A percentile compares a stretch with the other conserved stretches of the same genome.
Conservation (phyloP, 148 eudicot species). For the Rhododendron vialii region DNA sequence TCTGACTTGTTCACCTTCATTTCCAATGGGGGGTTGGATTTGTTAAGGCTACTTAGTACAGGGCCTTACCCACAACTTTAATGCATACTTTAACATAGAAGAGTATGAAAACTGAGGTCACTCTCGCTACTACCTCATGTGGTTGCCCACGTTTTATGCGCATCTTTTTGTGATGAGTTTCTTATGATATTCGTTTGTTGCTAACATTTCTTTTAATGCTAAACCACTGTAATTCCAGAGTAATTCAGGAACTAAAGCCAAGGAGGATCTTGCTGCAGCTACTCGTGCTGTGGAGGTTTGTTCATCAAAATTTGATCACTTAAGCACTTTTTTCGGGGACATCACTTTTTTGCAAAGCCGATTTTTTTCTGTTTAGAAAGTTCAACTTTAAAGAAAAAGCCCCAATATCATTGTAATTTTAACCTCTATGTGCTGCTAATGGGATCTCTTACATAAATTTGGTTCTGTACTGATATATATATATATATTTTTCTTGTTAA, state of each 20-base stretch:
- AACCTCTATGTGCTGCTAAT: background rate
- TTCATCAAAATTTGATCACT: background rate
- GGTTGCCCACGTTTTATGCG: background rate
- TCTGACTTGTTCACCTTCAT: background rate
- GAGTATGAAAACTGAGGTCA: background rate
- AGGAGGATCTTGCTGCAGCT: constrained; percentile 99
- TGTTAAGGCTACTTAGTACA: background rate
- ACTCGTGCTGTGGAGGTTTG: constrained; percentile 95
- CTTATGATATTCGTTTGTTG: background rate
- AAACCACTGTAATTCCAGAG: constrained; percentile 60
- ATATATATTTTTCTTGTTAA: constrained; percentile 1
- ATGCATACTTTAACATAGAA: background rate
- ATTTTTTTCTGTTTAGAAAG: background rate
- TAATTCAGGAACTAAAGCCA: constrained; percentile 96
- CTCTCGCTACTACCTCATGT: background rate
- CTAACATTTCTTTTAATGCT: constrained; percentile 18
- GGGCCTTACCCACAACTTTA: background rate
- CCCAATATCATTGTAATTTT: background rate
- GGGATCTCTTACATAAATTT: background rate
- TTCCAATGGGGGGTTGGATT: background rate
- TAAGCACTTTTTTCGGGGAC: background rate
- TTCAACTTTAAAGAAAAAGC: background rate
- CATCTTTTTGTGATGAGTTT: background rate
- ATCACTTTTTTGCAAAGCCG: background rate
- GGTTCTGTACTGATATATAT: background rate